phyloP scores from a whole-genome alignment of 257 asterid genomes.

The Fraxinus americana region DNA sequence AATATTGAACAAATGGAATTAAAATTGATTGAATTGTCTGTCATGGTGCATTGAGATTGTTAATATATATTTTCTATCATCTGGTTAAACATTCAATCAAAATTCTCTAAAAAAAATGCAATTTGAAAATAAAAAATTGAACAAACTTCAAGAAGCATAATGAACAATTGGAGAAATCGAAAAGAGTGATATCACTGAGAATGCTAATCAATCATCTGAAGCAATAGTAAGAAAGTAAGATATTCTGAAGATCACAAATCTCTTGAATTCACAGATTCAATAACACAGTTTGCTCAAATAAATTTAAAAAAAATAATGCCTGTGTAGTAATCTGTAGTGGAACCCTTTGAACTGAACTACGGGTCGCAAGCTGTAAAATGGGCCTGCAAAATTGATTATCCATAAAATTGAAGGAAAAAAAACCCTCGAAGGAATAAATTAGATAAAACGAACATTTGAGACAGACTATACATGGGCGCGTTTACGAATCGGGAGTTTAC shows the following conservation, averaged over 20 bases:
- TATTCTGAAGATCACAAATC: constrained; percentile 4
- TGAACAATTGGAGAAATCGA: neutral
- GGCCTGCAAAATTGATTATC: constrained; percentile 54
- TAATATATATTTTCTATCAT: neutral
- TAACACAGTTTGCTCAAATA: neutral
- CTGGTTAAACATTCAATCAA: neutral
- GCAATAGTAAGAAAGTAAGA: constrained; percentile 2
- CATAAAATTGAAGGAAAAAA: neutral
- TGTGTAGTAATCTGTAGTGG: constrained; percentile 64
- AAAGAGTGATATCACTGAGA: constrained; percentile 10
- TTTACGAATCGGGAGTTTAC: constrained; percentile 24
- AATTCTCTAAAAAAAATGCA: neutral
- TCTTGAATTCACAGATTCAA: constrained; percentile 13
- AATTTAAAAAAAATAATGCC: constrained; percentile 39
- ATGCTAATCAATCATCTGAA: constrained; percentile 25
- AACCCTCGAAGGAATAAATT: constrained; percentile 32
- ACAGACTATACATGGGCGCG: neutral
- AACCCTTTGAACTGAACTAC: constrained; percentile 46
- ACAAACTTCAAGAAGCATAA: constrained; percentile 7
- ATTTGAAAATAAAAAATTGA: neutral
- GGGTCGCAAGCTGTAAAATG: constrained; percentile 62
- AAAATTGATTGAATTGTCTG: neutral
- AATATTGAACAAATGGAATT: neutral
- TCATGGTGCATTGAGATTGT: neutral
- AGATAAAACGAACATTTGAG: neutral